Evolutionary conservation across 1,139 yeast species (phyloP).

Genomic region (Sugiyamaella novakii): DNA sequence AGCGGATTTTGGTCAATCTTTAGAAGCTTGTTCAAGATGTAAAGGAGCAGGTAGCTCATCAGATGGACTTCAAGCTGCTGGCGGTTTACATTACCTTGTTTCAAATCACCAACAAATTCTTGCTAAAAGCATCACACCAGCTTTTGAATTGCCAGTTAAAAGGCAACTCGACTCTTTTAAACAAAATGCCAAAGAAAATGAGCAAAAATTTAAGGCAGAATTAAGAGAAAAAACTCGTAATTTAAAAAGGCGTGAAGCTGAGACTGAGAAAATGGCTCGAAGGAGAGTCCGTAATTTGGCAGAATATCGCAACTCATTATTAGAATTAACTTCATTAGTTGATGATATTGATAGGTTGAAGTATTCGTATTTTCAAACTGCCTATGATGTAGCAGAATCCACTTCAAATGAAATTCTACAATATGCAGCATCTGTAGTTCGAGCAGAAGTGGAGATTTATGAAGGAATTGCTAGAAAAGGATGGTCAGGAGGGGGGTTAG

Average conservation of each 20-base stretch:
- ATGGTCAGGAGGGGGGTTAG: conserved; percentile 85
- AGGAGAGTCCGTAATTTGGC: conserved; percentile 53
- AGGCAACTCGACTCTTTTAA: conserved; percentile 33
- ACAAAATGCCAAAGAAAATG: conserved; percentile 45
- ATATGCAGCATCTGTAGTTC: conserved; percentile 63
- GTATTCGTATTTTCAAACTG: conserved; percentile 66
- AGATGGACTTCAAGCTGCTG: conserved; percentile 70
- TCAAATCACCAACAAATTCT: conserved; percentile 78
- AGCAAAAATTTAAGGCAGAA: conserved; percentile 55
- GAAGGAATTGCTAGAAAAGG: conserved; percentile 84
- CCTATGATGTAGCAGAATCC: conserved; percentile 61
- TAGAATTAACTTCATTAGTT: conserved; percentile 68
- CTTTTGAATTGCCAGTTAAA: conserved; percentile 59
- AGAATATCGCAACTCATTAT: conserved; percentile 63
- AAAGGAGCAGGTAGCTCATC: conserved; percentile 61
- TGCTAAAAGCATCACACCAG: conserved; percentile 54
- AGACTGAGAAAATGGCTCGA: conserved; percentile 57
- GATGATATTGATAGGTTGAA: conserved; percentile 78
- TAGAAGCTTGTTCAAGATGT: conserved; percentile 69
- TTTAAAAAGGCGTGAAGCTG: conserved; percentile 58
- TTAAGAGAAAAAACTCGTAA: conserved; percentile 57
- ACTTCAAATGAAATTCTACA: conserved; percentile 57
- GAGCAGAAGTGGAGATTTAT: conserved; percentile 79
- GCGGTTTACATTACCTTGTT: conserved; percentile 75
- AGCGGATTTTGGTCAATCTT: conserved; percentile 69